phyloP scores from a whole-genome alignment of 2,329 filamentous ascomycete genomes.

The Ophiosphaerella herpotricha region DNA sequence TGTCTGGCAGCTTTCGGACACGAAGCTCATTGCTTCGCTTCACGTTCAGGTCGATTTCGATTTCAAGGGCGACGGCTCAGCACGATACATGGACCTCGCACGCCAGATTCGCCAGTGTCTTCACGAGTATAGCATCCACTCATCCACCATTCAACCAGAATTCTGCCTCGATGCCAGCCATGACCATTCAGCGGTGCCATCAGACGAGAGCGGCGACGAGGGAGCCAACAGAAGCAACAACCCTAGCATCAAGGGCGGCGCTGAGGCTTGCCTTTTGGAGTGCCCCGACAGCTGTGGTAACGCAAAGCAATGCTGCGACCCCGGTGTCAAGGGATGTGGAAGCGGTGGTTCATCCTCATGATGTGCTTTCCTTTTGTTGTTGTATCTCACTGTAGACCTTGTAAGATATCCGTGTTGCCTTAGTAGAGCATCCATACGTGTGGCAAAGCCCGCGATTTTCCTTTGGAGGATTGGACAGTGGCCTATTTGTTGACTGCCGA shows the following conservation, averaged over 20 bases:
- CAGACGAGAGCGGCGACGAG: constrained; percentile 40
- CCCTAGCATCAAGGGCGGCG: constrained; percentile 42
- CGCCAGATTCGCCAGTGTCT: constrained; percentile 82
- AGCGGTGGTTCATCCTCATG: constrained; percentile 19
- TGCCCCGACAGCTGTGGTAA: constrained; percentile 51
- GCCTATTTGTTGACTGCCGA: no score
- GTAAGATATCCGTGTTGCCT: constrained; percentile 11
- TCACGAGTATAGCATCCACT: constrained; percentile 95
- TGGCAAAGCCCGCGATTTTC: no score
- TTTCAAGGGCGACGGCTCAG: constrained; percentile 76
- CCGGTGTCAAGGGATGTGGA: constrained; percentile 31
- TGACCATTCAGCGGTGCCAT: constrained; percentile 46
- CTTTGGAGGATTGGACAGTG: no score
- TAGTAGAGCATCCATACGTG: background rate
- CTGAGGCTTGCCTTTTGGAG: constrained; percentile 49
- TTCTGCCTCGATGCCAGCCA: constrained; percentile 58
- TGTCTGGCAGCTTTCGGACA: constrained; percentile 96
- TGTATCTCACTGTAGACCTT: constrained; percentile 5
- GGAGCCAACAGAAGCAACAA: constrained; percentile 35
- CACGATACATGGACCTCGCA: constrained; percentile 88
- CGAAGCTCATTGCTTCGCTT: constrained; percentile 89
- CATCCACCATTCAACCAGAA: constrained; percentile 95
- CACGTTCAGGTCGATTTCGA: constrained; percentile 92
- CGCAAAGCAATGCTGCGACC: constrained; percentile 50
- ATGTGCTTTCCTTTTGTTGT: background rate